A percentile compares a stretch with the other conserved stretches of the same genome.
Conservation (phyloP, 148 eudicot species). For the Pharnaceum exiguum region DNA sequence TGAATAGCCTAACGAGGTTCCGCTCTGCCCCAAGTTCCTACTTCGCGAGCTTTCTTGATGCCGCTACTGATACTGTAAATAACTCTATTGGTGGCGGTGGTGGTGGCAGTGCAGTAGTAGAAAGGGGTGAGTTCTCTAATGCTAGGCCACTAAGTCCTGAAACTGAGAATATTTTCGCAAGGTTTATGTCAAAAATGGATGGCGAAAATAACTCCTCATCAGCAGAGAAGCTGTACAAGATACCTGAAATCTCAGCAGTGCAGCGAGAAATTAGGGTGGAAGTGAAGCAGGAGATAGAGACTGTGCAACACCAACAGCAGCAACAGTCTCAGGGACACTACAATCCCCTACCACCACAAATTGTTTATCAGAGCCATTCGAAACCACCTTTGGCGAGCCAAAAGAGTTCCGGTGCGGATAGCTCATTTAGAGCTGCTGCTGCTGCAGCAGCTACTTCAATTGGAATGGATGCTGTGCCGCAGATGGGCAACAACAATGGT, state of each 20-base stretch:
- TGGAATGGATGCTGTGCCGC: slow-evolving; percentile 23
- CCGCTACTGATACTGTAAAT: slow-evolving; percentile 18
- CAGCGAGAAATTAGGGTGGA: slow-evolving; percentile 27
- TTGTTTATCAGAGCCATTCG: slow-evolving; percentile 37
- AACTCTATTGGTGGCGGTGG: slow-evolving; percentile 21
- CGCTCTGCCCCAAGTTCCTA: slow-evolving; percentile 92
- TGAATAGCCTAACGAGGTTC: slow-evolving; percentile 59
- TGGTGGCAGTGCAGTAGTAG: slow-evolving; percentile 27
- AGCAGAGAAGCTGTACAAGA: slow-evolving; percentile 19
- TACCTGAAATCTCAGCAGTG: slow-evolving; percentile 24
- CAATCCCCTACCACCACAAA: slow-evolving; percentile 30
- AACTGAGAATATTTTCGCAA: slow-evolving; percentile 44
- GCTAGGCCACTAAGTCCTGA: slow-evolving; percentile 60
- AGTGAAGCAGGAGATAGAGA: slow-evolving; percentile 45
- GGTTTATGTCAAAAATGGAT: slow-evolving; percentile 35
- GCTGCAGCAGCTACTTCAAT: slow-evolving; percentile 5
- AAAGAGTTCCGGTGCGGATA: slow-evolving; percentile 17
- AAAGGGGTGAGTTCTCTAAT: slow-evolving; percentile 32
- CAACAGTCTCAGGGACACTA: slow-evolving; percentile 27
- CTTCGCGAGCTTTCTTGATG: slow-evolving; percentile 52
- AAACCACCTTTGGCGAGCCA: slow-evolving; percentile 32
- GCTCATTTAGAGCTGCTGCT: slow-evolving; percentile 3
- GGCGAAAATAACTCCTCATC: slow-evolving; percentile 16
- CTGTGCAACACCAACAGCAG: slow-evolving; percentile 2
- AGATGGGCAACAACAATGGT: slow-evolving; percentile 27